Base-by-base conservation (phyloP, 169 alveolate genomes). In the Sarcocystis neurona region DNA sequence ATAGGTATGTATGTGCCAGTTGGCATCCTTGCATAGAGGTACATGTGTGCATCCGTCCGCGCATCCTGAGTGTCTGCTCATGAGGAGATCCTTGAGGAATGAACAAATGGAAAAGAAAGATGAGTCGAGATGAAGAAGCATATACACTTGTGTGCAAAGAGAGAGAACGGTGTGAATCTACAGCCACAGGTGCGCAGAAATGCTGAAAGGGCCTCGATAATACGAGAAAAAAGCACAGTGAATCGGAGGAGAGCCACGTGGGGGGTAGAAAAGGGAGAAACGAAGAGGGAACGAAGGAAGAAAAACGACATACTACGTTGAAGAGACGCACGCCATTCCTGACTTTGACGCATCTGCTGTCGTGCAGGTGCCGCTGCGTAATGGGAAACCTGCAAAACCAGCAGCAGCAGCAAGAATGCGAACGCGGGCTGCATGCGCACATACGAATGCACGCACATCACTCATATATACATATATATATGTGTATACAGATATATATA, bases 301-400 rank as follows among this genome's bases (percentile, higher is more conserved):
- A 18, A 44, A 6, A 0, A 27, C 0, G 48, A 87, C 95, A 3
- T 68, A 93, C 96, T 80, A 94, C 96, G 63, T 96, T 96, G 92
- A 95, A 96, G 12, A 96, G 91, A 75, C 92, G 94, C 0, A 96
- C 97, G 34, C 98, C 98, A 60, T 93, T 88, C 92, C 92, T 93
- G 32, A 94, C 95, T 2, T 46, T 27, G 53, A 94, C 95, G 87
- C 98, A 96, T 46, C 95, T 89, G 79, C 96, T 92, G 92, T 96
- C 98, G 88, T 92, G 79, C 78, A 96, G 93, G 85, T 96, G 98
- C 48, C 98, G 93, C 92, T 96, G 98, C 0, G 98, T 96, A 34
- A 96, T 95, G 15, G 96, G 96, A 86, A 94, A 96, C 34, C 92
- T 87, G 85, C 20, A 50, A 41, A 41, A 34, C 23, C 39, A 32